These are phyloP conservation scores for Diplocarpon mali DNA, from an alignment of 2,329 filamentous ascomycete species.

Conservation along the genomic window DNA sequence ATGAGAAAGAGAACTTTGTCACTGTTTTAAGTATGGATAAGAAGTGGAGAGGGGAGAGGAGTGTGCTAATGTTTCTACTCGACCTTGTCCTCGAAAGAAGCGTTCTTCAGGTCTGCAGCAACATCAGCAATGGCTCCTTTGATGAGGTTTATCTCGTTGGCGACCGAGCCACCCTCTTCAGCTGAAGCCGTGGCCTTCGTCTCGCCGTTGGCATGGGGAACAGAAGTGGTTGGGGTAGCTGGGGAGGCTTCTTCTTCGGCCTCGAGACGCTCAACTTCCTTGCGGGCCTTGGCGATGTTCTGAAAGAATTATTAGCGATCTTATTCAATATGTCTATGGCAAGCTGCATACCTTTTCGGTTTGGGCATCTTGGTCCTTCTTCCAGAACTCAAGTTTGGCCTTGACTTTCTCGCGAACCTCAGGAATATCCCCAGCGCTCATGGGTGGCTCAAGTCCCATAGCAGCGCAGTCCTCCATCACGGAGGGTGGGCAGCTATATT, in stretches of 20 bases:
- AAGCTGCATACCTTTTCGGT: conserved; percentile 67
- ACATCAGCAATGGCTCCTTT: conserved; percentile 48
- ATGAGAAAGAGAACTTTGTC: neutral
- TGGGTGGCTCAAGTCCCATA: conserved; percentile 78
- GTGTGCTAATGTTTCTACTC: conserved; percentile 15
- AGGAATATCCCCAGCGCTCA: conserved; percentile 74
- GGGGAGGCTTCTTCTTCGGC: conserved; percentile 44
- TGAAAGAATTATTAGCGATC: conserved; percentile 34
- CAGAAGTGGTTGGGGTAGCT: conserved; percentile 33
- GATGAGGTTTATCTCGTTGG: conserved; percentile 21
- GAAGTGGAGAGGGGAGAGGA: neutral
- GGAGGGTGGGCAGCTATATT: conserved; percentile 80
- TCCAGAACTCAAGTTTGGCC: conserved; percentile 85
- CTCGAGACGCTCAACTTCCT: conserved; percentile 86
- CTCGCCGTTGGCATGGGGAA: conserved; percentile 40
- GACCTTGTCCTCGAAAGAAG: conserved; percentile 44
- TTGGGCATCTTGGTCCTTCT: conserved; percentile 77
- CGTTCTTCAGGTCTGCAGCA: conserved; percentile 47
- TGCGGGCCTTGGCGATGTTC: conserved; percentile 96
- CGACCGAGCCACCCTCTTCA: conserved; percentile 22
- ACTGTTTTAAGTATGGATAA: neutral
- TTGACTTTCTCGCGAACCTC: conserved; percentile 77
- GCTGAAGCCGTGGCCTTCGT: conserved; percentile 29
- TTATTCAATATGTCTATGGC: neutral
- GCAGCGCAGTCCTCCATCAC: conserved; percentile 84